phyloP scores from a whole-genome alignment of 495 filamentous ascomycete species.

The Oidiodendron maius region DNA sequence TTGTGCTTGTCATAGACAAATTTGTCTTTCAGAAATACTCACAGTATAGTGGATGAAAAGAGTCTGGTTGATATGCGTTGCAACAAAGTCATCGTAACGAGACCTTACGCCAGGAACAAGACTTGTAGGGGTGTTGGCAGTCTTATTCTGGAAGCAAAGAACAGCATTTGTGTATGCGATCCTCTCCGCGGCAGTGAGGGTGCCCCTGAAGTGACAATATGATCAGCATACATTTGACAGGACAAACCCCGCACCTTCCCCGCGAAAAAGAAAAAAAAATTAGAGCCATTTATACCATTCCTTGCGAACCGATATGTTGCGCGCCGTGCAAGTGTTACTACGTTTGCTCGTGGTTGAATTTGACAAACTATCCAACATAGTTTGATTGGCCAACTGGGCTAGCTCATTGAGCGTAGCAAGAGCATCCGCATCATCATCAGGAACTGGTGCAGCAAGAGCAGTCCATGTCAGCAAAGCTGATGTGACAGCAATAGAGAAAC shows the following conservation, averaged over 20 bases:
- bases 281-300: slow-evolving; percentile 6
- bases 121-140: slow-evolving; percentile 34
- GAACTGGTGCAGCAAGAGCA: not conserved
- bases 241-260: too few species aligned
- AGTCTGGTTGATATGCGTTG: slow-evolving; percentile 59
- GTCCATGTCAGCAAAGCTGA: slow-evolving; percentile 4
- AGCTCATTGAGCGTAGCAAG: slow-evolving; percentile 1
- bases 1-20: not conserved
- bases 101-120: slow-evolving; percentile 32
- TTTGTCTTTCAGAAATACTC: not conserved
- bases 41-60: slow-evolving; percentile 53
- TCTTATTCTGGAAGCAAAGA: slow-evolving; percentile 53
- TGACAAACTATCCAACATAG: not conserved
- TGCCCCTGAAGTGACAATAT: slow-evolving; percentile 26
- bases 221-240: not conserved
- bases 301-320: slow-evolving; percentile 5
- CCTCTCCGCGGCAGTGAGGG: slow-evolving; percentile 32
- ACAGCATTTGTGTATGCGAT: slow-evolving; percentile 57
- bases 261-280: not conserved
- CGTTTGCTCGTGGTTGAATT: slow-evolving; percentile 1
- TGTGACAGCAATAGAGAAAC: not conserved
- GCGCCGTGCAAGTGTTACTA: not conserved
- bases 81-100: slow-evolving; percentile 58
- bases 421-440: slow-evolving; percentile 2
- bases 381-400: not conserved